Evolutionary conservation across 2,329 filamentous ascomycete genomes (phyloP).

Genomic region (Penicillium sp.): DNA sequence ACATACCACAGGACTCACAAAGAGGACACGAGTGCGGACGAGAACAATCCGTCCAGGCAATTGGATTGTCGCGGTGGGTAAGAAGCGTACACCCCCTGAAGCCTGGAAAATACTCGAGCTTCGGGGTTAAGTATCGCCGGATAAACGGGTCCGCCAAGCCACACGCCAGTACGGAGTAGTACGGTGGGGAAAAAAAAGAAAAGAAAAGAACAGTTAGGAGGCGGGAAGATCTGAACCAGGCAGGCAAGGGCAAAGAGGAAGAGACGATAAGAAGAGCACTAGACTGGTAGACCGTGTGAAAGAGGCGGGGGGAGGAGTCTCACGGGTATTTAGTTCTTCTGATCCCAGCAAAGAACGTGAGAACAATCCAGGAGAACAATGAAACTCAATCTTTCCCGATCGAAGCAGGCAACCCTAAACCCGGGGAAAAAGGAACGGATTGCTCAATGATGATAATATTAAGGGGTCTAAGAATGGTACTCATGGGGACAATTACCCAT

Average conservation of each 20-base stretch:
- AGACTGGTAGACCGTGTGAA: neutral
- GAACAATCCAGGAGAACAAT: neutral
- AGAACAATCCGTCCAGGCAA: conserved; percentile 8
- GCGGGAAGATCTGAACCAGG: neutral
- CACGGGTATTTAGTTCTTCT: neutral
- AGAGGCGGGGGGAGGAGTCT: neutral
- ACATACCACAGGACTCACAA: conserved; percentile 7
- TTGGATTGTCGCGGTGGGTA: conserved; percentile 18
- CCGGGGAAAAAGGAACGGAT: neutral
- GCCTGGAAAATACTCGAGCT: conserved; percentile 27
- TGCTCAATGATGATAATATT: no score
- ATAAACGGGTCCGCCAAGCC: conserved; percentile 22
- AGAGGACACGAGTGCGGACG: conserved; percentile 2
- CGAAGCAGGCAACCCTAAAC: neutral
- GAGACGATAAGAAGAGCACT: neutral
- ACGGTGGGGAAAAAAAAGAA: conserved; percentile 7
- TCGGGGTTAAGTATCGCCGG: conserved; percentile 29
- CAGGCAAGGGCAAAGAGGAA: neutral
- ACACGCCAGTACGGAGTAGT: conserved; percentile 7
- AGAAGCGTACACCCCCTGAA: conserved; percentile 26
- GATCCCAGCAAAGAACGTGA: neutral
- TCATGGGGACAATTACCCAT: no score
- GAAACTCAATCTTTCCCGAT: neutral
- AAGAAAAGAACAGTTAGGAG: neutral
- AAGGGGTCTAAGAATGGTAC: no score